phyloP scores from a whole-genome alignment of 2,329 filamentous ascomycete species.

The Calonectria pseudoreteaudii region DNA sequence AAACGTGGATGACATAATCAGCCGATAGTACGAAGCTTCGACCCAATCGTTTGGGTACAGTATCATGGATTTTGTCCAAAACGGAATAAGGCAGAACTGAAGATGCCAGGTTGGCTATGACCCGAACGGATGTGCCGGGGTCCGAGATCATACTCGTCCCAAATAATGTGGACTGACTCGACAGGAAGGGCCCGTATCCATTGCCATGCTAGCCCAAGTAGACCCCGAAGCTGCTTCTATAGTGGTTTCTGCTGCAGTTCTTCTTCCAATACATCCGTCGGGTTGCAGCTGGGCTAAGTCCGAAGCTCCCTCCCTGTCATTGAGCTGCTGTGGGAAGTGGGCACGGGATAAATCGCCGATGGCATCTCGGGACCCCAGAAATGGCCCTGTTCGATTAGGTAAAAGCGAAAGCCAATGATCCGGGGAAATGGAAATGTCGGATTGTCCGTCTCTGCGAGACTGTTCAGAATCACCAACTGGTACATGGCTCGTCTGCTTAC shows the following conservation, averaged over 20 bases:
- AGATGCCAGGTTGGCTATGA: neutral
- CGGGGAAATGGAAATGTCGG: neutral
- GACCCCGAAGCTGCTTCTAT: neutral
- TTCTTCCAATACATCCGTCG: neutral
- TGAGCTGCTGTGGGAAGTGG: neutral
- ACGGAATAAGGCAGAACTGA: neutral
- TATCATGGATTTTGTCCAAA: neutral
- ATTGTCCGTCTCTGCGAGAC: neutral
- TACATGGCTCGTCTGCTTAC: neutral
- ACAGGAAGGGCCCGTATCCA: neutral
- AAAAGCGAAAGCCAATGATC: neutral
- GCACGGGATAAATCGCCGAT: constrained; percentile 2
- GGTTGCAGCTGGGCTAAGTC: neutral
- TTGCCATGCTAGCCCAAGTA: neutral
- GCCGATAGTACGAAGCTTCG: neutral
- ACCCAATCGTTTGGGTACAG: neutral
- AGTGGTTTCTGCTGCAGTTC: neutral
- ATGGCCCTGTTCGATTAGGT: neutral
- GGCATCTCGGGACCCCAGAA: neutral
- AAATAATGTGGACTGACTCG: neutral
- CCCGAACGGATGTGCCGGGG: neutral
- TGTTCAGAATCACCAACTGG: neutral
- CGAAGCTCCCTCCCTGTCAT: neutral
- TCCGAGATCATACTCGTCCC: neutral
- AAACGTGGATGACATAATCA: neutral